These are phyloP conservation scores for Spizellomyces punctatus DNA, from an alignment of 192 early-diverging fungal species.

Conservation along the genomic window DNA sequence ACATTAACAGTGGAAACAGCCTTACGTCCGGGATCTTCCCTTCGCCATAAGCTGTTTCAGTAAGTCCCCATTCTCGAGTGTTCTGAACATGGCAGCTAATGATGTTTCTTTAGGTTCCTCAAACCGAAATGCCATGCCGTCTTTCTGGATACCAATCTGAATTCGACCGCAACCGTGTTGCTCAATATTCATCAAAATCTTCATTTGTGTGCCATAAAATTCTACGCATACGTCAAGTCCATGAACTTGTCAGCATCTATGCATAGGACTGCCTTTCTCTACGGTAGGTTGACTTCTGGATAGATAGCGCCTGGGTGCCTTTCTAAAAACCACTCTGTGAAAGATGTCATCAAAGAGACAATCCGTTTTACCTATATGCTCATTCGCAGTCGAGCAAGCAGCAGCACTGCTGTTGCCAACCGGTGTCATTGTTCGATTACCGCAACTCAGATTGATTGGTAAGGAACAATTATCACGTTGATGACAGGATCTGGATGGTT, in stretches of 20 bases:
- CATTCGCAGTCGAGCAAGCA: slow-evolving; percentile 24
- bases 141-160: slow-evolving; percentile 66
- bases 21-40: slow-evolving; percentile 36
- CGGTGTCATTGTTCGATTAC: slow-evolving; percentile 7
- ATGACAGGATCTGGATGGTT: not conserved
- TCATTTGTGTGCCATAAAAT: slow-evolving; percentile 70
- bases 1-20: slow-evolving; percentile 52
- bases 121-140: slow-evolving; percentile 65
- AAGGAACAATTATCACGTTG: not conserved
- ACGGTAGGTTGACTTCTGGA: slow-evolving; percentile 25
- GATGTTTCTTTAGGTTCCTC: slow-evolving; percentile 47
- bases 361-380: slow-evolving; percentile 35
- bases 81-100: not conserved
- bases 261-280: slow-evolving; percentile 20
- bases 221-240: slow-evolving; percentile 33
- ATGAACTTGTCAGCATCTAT: not conserved
- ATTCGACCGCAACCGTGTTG: slow-evolving; percentile 62
- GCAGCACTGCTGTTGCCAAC: slow-evolving; percentile 25
- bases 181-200: slow-evolving; percentile 82
- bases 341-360: slow-evolving; percentile 24
- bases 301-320: not conserved
- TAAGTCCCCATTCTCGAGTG: slow-evolving; percentile 7
- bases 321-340: not conserved
- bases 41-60: slow-evolving; percentile 57
- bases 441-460: slow-evolving; percentile 19